Evolutionary conservation across 2,329 filamentous ascomycete genomes (phyloP).

Genomic region (Monosporascus sp.): DNA sequence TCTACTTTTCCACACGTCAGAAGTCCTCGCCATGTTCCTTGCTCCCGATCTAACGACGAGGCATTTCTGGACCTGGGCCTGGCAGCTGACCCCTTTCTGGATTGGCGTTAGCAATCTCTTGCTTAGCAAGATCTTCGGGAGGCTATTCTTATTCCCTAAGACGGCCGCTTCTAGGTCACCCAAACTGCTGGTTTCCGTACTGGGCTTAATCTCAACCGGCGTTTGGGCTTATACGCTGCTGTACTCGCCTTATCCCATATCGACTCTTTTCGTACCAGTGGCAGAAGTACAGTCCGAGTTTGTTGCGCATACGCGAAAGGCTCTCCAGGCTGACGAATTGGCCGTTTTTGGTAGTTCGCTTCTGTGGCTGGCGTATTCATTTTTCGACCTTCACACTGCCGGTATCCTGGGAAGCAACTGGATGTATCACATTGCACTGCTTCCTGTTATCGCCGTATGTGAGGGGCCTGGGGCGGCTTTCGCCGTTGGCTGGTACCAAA

Average conservation of each 20-base stretch:
- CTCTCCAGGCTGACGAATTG: conserved; percentile 9
- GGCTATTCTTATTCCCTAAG: conserved; percentile 1
- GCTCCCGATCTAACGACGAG: conserved; percentile 10
- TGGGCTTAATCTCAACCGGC: conserved; percentile 6
- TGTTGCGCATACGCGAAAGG: conserved; percentile 4
- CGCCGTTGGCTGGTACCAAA: conserved; percentile 7
- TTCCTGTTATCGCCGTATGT: conserved; percentile 1
- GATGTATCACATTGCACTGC: conserved; percentile 2
- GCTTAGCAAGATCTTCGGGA: background rate
- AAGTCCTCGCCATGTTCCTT: conserved; percentile 14
- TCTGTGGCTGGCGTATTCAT: conserved; percentile 12
- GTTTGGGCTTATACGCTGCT: conserved; percentile 9
- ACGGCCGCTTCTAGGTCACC: background rate
- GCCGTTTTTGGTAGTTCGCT: conserved; percentile 4
- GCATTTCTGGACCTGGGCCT: conserved; percentile 21
- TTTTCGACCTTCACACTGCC: conserved; percentile 6
- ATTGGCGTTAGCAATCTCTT: conserved; percentile 14
- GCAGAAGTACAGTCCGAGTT: conserved; percentile 5
- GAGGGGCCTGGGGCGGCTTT: conserved; percentile 9
- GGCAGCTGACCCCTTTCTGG: conserved; percentile 19
- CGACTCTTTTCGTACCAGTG: conserved; percentile 10
- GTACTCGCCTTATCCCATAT: conserved; percentile 7
- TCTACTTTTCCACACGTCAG: conserved; percentile 14
- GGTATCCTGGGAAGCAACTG: conserved; percentile 4
- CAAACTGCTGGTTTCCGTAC: background rate